Conservation (phyloP, 1,139 yeast genomes). For the Protomyces arabidopsidicola region DNA sequence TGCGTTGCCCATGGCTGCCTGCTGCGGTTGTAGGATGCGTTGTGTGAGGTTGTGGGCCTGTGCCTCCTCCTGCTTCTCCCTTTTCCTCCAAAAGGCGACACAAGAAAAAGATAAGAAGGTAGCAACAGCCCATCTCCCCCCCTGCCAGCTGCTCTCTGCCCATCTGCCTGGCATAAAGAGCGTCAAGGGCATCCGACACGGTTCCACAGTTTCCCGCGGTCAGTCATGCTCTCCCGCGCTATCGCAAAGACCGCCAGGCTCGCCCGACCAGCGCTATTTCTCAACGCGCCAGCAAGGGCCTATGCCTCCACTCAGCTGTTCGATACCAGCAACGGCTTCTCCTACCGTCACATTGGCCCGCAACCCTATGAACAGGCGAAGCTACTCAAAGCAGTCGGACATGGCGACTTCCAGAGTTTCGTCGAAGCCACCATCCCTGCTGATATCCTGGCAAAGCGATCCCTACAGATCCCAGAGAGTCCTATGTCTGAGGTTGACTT, state of each 20-base stretch:
- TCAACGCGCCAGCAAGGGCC: neutral
- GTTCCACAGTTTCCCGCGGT: too few species aligned
- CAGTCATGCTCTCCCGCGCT: neutral
- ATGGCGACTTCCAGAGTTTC: slow-evolving; percentile 63
- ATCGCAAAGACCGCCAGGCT: too few species aligned
- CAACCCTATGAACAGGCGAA: slow-evolving; percentile 53
- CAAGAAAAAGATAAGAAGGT: too few species aligned
- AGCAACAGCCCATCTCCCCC: too few species aligned
- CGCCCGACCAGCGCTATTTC: too few species aligned
- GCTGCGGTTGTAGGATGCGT: too few species aligned
- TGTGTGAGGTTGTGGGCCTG: too few species aligned
- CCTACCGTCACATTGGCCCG: slow-evolving; percentile 84
- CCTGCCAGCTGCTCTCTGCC: too few species aligned
- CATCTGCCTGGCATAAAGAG: too few species aligned
- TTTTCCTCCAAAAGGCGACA: too few species aligned
- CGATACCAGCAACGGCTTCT: slow-evolving; percentile 16
- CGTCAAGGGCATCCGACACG: too few species aligned
- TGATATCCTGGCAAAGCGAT: slow-evolving; percentile 64
- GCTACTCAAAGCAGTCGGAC: slow-evolving; percentile 67
- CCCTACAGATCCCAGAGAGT: slow-evolving; percentile 58
- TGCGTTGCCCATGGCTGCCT: neutral
- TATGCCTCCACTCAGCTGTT: slow-evolving; percentile 7
- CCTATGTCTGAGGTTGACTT: slow-evolving; percentile 82
- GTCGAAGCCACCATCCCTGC: slow-evolving; percentile 71
- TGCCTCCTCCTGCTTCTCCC: too few species aligned